Conservation (phyloP, 2,329 filamentous ascomycete species). For the Pseudogymnoascus sp. region DNA sequence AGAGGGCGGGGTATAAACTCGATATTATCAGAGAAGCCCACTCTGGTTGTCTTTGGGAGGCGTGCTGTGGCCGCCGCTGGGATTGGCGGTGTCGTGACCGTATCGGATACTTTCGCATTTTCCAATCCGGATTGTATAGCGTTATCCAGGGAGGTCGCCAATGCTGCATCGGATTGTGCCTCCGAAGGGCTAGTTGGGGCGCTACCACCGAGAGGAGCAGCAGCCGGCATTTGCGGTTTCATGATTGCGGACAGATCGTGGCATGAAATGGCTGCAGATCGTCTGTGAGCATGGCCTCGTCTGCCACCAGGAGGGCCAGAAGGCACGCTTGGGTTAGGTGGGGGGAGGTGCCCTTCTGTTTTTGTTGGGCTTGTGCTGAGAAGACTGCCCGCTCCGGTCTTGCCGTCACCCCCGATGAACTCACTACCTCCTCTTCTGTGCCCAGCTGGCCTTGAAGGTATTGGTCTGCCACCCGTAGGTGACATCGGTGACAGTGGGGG, state of each 20-base stretch:
- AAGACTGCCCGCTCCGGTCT: conserved; percentile 33
- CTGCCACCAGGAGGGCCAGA: conserved; percentile 45
- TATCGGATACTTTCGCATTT: conserved; percentile 13
- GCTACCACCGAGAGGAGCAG: conserved; percentile 24
- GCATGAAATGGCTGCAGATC: conserved; percentile 69
- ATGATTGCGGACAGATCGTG: conserved; percentile 72
- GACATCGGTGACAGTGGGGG: conserved; percentile 52
- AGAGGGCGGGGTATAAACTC: conserved; percentile 79
- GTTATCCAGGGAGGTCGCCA: conserved; percentile 22
- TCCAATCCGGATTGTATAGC: conserved; percentile 18
- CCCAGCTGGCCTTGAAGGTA: conserved; percentile 50
- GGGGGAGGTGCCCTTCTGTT: conserved; percentile 51
- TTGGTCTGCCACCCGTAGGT: conserved; percentile 22
- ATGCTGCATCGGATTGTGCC: conserved; percentile 23
- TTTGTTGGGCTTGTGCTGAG: conserved; percentile 49
- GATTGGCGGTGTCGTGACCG: neutral
- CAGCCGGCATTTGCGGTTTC: conserved; percentile 33
- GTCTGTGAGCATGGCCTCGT: conserved; percentile 71
- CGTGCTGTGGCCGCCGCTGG: conserved; percentile 18
- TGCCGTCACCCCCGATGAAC: conserved; percentile 69
- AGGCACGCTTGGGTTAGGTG: conserved; percentile 41
- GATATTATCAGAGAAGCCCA: conserved; percentile 78
- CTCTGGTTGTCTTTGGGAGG: conserved; percentile 50
- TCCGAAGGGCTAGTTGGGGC: conserved; percentile 42
- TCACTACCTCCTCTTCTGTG: conserved; percentile 78